A percentile compares a stretch with the other conserved stretches of the same genome.
These are phyloP conservation scores for Neodidymelliopsis sp. DNA, from an alignment of 2,329 filamentous ascomycete genomes.

Conservation along the genomic window DNA sequence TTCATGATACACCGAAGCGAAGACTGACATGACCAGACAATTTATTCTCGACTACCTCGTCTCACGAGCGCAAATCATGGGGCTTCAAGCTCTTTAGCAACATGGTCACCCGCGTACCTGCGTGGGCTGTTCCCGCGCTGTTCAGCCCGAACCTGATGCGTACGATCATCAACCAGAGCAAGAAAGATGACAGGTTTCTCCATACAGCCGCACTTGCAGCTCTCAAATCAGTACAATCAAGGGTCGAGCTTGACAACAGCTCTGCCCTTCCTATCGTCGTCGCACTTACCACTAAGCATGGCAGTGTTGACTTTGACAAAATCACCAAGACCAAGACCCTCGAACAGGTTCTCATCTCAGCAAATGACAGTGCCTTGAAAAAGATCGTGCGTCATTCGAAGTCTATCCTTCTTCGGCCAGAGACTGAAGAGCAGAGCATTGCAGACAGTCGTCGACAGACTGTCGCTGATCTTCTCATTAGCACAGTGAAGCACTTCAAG, in stretches of 20 bases:
- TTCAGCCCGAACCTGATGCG: slow-evolving; percentile 86
- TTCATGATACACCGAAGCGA: neutral
- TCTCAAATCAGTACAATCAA: slow-evolving; percentile 72
- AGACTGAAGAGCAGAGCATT: slow-evolving; percentile 53
- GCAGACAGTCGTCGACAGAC: slow-evolving; percentile 57
- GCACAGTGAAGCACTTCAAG: slow-evolving; percentile 55
- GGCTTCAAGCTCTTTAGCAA: slow-evolving; percentile 88
- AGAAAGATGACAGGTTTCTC: slow-evolving; percentile 44
- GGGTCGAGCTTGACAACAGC: slow-evolving; percentile 65
- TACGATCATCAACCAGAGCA: slow-evolving; percentile 46
- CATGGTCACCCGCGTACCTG: slow-evolving; percentile 65
- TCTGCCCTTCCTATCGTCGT: slow-evolving; percentile 68
- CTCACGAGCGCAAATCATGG: slow-evolving; percentile 88
- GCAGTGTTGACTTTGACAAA: slow-evolving; percentile 82
- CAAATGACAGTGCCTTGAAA: slow-evolving; percentile 58
- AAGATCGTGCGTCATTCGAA: slow-evolving; percentile 63
- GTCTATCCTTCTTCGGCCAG: slow-evolving; percentile 56
- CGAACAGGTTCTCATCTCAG: slow-evolving; percentile 72
- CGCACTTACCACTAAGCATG: slow-evolving; percentile 73
- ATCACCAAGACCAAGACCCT: slow-evolving; percentile 86
- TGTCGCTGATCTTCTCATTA: slow-evolving; percentile 62
- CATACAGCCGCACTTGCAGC: slow-evolving; percentile 79
- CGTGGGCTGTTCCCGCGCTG: slow-evolving; percentile 62
- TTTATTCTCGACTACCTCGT: slow-evolving; percentile 81
- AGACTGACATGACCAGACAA: slow-evolving; percentile 65